Percentiles rank a stretch among this genome's conserved stretches.
Evolutionary conservation across 2,329 filamentous ascomycete genomes (phyloP).

Genomic region (Colletotrichum karsti): DNA sequence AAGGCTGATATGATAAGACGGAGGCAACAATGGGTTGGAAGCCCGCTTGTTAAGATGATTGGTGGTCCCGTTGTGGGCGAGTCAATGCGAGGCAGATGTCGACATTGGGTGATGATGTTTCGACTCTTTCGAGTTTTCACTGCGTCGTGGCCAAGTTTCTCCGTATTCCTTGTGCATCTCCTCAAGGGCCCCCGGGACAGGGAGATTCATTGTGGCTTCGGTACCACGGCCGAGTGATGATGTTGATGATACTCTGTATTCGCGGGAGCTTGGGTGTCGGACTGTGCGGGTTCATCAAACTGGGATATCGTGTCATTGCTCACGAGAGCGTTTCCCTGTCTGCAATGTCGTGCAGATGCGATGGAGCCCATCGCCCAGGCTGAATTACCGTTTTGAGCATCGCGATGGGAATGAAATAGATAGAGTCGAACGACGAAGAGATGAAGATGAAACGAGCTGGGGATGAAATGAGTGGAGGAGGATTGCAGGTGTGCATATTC

Average conservation of each 20-base stretch:
- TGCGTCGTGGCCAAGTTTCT: background rate
- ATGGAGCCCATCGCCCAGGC: conserved; percentile 1
- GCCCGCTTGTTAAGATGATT: conserved; percentile 4
- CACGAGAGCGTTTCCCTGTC: background rate
- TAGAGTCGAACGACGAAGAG: conserved; percentile 13
- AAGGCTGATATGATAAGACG: conserved; percentile 15
- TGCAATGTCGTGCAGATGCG: conserved; percentile 23
- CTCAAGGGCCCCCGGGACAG: background rate
- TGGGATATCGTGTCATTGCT: conserved; percentile 2
- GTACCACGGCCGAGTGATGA: conserved; percentile 7
- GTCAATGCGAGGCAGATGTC: background rate
- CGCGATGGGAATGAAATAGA: background rate
- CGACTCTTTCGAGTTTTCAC: background rate
- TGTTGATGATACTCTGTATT: background rate
- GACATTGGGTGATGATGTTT: conserved; percentile 11
- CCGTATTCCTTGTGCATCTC: background rate
- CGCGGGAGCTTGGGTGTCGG: background rate
- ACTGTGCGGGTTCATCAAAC: background rate
- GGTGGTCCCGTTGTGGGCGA: conserved; percentile 5
- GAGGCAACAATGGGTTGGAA: conserved; percentile 1
- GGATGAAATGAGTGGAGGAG: conserved; percentile 15
- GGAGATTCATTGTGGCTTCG: background rate
- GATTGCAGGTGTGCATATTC: conserved; percentile 11
- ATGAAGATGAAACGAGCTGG: conserved; percentile 22
- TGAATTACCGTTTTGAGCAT: conserved; percentile 8